Percentiles rank a stretch among this genome's conserved stretches.
Evolutionary conservation across 1,284 basidiomycete species (phyloP).

Genomic region (Ustilago crameri): DNA sequence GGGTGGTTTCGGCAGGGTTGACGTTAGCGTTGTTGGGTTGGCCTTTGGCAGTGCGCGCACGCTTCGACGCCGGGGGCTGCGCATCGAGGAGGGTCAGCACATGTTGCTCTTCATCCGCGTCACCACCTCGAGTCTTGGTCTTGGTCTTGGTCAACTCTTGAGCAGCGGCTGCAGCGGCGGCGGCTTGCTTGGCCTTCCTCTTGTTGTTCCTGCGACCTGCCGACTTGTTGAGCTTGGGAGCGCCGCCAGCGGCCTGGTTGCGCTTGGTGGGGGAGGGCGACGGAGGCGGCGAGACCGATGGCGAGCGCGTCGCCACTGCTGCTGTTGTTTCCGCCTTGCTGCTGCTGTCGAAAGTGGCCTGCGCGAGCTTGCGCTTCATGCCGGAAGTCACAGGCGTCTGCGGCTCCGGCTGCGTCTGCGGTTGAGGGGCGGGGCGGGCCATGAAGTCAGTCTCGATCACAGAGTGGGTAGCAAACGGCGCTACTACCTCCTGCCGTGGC

Average conservation of each 20-base stretch:
- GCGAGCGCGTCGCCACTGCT: slow-evolving; percentile 9
- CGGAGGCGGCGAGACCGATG: slow-evolving; percentile 31
- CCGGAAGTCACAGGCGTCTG: slow-evolving; percentile 7
- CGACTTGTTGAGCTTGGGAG: slow-evolving; percentile 23
- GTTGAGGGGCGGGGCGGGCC: slow-evolving; percentile 14
- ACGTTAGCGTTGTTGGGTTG: background rate
- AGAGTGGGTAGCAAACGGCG: slow-evolving; percentile 38
- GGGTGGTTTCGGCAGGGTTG: background rate
- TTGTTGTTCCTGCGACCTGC: slow-evolving; percentile 25
- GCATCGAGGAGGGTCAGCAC: slow-evolving; percentile 17
- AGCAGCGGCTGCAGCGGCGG: slow-evolving; percentile 17
- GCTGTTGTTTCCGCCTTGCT: background rate
- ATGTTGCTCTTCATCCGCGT: slow-evolving; percentile 24
- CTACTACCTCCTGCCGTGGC: slow-evolving; percentile 23
- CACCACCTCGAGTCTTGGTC: background rate
- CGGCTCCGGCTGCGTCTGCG: slow-evolving; percentile 1
- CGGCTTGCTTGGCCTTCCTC: slow-evolving; percentile 22
- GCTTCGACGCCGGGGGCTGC: slow-evolving; percentile 9
- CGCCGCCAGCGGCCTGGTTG: background rate
- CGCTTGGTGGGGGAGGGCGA: slow-evolving; percentile 40
- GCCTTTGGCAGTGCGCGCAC: slow-evolving; percentile 5
- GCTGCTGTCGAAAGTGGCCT: background rate
- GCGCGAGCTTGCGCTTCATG: slow-evolving; percentile 20
- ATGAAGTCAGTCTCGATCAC: slow-evolving; percentile 45
- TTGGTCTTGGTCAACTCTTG: slow-evolving; percentile 10